Base-by-base conservation (phyloP, 176 grass and related monocot species). In the Pontederia paniculata region DNA sequence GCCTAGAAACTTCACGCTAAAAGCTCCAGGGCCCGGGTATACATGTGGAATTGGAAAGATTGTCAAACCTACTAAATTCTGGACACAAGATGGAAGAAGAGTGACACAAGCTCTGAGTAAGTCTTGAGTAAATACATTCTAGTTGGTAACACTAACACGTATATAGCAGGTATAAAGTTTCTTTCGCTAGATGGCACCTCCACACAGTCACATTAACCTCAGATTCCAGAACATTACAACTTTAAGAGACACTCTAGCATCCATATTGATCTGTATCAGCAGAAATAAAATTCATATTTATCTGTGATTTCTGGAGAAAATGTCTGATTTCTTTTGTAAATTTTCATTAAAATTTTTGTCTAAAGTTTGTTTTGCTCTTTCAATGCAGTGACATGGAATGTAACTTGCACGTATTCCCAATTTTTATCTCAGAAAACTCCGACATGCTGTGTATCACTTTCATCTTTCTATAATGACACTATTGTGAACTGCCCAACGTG, bases 401-500 rank as follows among this genome's bases (percentile, higher is more conserved):
- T 84, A 55, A 98, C 86, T 46, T 98, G 93, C 65, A 98, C 86
- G 48, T 98, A 98, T 65, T 98, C 93, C 63, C 93, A 98, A 67
- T 98, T 98, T 74, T 74, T 98, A 60, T 68, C 93, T 62, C 93
- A 98, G 69, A 98, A 98, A 77, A 84, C 86, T 63, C 93, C 93
- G 2, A 75, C 80, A 28, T 98, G 93, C 50, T 98, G 93, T 80
- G 93, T 98, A 37, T 98, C 93, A 55, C 83, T 98, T 45, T 98
- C 93, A 60, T 98, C 93, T 1, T 98, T 98, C 67, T 98, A 98
- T 47, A 98, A 98, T 66, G 86, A 98, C 51, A 91, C 86, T 25
- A 98, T 91, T 64, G 93, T 98, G 54, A 91, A 91, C 70, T 98
- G 93, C 72, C 93, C 93, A 12, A 88, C 86, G 43, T 98, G 93